Evolutionary conservation across 495 filamentous ascomycete genomes (phyloP).

Genomic region (Penicillium desertorum): DNA sequence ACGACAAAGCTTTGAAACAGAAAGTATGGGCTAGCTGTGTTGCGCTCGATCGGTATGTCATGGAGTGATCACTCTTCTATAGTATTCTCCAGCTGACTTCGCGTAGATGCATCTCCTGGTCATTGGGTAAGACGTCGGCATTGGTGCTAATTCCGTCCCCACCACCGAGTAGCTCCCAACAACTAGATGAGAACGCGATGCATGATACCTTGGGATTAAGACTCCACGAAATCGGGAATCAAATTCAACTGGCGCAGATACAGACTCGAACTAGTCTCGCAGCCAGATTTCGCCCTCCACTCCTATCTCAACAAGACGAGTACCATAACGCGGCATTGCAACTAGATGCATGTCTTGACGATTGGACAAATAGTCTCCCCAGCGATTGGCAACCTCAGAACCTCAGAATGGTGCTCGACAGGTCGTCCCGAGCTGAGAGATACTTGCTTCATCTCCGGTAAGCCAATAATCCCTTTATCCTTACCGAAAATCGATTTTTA

Average conservation of each 20-base stretch:
- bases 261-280: neutral
- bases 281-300: constrained; percentile 14
- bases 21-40: neutral
- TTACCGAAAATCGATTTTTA: neutral
- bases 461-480: neutral
- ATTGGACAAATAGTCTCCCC: neutral
- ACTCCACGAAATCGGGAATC: neutral
- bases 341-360: neutral
- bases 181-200: neutral
- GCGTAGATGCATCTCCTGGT: neutral
- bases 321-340: neutral
- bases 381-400: neutral
- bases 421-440: neutral
- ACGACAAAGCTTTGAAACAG: neutral
- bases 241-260: neutral
- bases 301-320: neutral
- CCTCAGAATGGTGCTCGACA: neutral
- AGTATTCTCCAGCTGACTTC: neutral
- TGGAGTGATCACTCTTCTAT: neutral
- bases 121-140: neutral
- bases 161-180: neutral
- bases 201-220: neutral
- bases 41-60: neutral
- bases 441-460: neutral
- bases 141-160: neutral